Base-by-base conservation (phyloP, 495 filamentous ascomycete genomes). In the Stereocaulon alpinum region DNA sequence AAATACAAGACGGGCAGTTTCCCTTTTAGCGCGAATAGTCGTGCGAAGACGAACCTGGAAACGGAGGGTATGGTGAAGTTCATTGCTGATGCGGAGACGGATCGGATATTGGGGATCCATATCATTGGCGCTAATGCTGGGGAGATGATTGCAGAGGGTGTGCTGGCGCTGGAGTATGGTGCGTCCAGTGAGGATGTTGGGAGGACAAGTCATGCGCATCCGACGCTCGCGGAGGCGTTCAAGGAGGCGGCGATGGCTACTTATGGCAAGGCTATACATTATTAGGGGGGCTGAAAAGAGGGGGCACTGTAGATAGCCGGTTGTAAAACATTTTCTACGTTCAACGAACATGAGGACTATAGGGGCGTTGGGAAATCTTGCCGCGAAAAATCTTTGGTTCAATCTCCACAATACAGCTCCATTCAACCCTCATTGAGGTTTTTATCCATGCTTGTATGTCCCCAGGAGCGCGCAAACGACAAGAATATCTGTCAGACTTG, bases 191-290 rank as follows among this genome's bases (percentile, higher is more conserved):
- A 97, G 79, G 94, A 96, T 76, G 86, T 98, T 68, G 92, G 86
- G 59, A 85, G 92, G 66, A 96, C 93, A 57, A 91, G 88, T 74
- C 93, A 98, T 77, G 92, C 93, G 48, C 92, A 98, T 80, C 93
- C 93, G 59, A 97, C 93, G 58, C 81, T 96, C 58, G 82, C 91
- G 17, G 93, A 98, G 79, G 93, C 93, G 47, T 96, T 98, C 80
- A 98, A 98, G 81, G 93, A 98, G 84, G 93, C 93, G 64, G 93
- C 93, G 58, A 98, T 98, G 93, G 89, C 89, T 61, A 95, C 91
- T 54, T 92, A 95, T 79, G 83, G 83, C 64, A 97, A 96, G 80
- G 83, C 93, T 59, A 95, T 98, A 72, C 93, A 98, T 79, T 95
- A 86, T 75, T 98, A 89, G 76, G 70, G 53, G 34, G n/a, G 40